Evolutionary conservation across 2,329 filamentous ascomycete species (phyloP), one percentile per base, ranked within the genome.

Genomic region (Apiospora marii): DNA sequence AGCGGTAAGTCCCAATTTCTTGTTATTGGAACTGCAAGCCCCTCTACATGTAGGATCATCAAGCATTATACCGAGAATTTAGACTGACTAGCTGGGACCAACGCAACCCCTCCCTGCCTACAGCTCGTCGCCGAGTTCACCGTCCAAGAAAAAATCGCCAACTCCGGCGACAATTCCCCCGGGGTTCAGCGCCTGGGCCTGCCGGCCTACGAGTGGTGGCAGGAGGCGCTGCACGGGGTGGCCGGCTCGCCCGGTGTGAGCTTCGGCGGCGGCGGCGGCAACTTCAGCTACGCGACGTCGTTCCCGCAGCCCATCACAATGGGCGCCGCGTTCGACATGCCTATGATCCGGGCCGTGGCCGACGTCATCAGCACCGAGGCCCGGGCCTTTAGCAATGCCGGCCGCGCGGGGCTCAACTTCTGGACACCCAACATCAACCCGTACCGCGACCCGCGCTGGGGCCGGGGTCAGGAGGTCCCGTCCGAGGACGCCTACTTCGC

Each of bases 171-270:
- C 67, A 37, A 46, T 7, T 69, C 67, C 1, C 44, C 85, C 0
- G 90, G 89, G 0, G 86, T 88, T 10, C 82, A 87, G 1, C 83
- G 89, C 34, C 83, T 92, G 0, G 89, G 89, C 5, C 81, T 92
- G 0, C 86, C 87, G 0, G 78, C 85, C 0, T 92, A 92, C 75
- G 83, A 88, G 75, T 91, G 89, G 84, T 92, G 89, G 88, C 87
- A 85, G 61, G 89, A 91, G 79, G 90, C 87, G 1, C 85, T 92
- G 0, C 91, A 92, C 77, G 91, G 91, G 0, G 83, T 93, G 0
- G 90, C 87, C 4, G 78, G 75, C 6, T 85, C 85, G 27, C 87
- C 87, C 0, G 90, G 89, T 0, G 79, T 81, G 13, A 72, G 44
- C 1, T 80, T 80, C 69, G 37, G 37, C 37, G 7, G 72, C 67